phyloP scores from a whole-genome alignment of 371 early-diverging fungal genomes.

The Nematocida ironsii region DNA sequence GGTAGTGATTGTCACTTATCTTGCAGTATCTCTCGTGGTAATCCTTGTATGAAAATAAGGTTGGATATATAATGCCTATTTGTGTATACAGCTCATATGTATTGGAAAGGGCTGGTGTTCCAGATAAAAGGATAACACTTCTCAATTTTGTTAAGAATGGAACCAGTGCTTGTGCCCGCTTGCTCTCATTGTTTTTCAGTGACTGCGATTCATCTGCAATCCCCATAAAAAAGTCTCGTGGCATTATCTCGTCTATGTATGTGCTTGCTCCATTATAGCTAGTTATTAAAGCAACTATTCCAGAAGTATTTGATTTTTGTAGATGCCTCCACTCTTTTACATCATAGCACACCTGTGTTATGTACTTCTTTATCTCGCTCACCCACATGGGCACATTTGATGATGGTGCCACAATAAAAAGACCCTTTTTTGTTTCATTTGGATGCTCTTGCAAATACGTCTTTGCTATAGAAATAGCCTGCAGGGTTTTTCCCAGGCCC shows the following conservation, averaged over 20 bases:
- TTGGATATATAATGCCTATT: constrained; percentile 69
- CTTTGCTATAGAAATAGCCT: constrained; percentile 72
- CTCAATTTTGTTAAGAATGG: constrained; percentile 71
- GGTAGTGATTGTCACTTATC: constrained; percentile 60
- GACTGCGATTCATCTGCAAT: constrained; percentile 72
- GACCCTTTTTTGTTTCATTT: constrained; percentile 10
- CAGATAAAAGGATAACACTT: constrained; percentile 70
- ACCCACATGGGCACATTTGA: constrained; percentile 72
- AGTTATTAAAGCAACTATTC: constrained; percentile 48
- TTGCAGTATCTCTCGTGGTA: constrained; percentile 73
- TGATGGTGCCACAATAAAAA: constrained; percentile 73
- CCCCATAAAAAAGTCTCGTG: constrained; percentile 57
- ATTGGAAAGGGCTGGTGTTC: constrained; percentile 73
- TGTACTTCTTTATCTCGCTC: constrained; percentile 70
- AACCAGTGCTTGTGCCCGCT: constrained; percentile 70
- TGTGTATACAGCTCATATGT: constrained; percentile 73
- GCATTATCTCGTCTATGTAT: not conserved
- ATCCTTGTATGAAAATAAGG: constrained; percentile 67
- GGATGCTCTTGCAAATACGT: constrained; percentile 72
- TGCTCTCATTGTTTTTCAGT: constrained; percentile 71
- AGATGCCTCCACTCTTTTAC: constrained; percentile 32
- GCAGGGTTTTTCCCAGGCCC: constrained; percentile 72
- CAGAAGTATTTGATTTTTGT: constrained; percentile 40
- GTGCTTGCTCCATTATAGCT: constrained; percentile 64
- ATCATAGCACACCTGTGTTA: constrained; percentile 25